Percentiles rank a stretch among this genome's conserved stretches.
Conservation (phyloP, 2,329 filamentous ascomycete genomes). For the Colletotrichum truncatum region DNA sequence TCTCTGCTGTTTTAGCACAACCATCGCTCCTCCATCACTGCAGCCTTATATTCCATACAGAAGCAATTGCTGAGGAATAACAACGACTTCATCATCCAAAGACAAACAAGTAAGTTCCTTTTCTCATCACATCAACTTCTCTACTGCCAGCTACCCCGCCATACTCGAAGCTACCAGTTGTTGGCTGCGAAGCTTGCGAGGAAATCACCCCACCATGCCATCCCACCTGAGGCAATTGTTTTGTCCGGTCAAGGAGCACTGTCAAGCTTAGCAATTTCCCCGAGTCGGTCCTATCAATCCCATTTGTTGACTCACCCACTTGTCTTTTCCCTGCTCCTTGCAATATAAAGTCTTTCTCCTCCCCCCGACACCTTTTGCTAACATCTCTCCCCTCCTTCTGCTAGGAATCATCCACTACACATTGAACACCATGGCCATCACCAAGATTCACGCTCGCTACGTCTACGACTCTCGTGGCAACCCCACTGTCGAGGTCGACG, state of each 20-base stretch:
- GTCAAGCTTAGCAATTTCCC: conserved; percentile 29
- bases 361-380: conserved; percentile 8
- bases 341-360: conserved; percentile 26
- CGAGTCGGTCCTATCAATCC: conserved; percentile 29
- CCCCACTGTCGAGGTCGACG: conserved; percentile 96
- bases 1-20: conserved; percentile 5
- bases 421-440: conserved; percentile 79
- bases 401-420: conserved; percentile 22
- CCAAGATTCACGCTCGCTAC: conserved; percentile 90
- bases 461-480: conserved; percentile 99
- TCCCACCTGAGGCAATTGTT: conserved; percentile 32
- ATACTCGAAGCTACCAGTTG: conserved; percentile 2
- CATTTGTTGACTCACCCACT: conserved; percentile 30
- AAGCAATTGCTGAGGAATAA: conserved; percentile 12
- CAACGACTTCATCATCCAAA: not conserved
- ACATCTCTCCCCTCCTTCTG: conserved; percentile 2
- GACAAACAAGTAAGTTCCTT: conserved; percentile 9
- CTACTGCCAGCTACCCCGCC: not conserved
- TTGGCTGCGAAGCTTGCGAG: conserved; percentile 17
- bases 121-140: not conserved
- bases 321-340: conserved; percentile 17
- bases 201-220: conserved; percentile 29
- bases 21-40: conserved; percentile 1
- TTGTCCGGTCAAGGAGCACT: conserved; percentile 28
- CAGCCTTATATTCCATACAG: conserved; percentile 12